Conservation (phyloP, 768 basidiomycete genomes). For the Tulasnella sp. region DNA sequence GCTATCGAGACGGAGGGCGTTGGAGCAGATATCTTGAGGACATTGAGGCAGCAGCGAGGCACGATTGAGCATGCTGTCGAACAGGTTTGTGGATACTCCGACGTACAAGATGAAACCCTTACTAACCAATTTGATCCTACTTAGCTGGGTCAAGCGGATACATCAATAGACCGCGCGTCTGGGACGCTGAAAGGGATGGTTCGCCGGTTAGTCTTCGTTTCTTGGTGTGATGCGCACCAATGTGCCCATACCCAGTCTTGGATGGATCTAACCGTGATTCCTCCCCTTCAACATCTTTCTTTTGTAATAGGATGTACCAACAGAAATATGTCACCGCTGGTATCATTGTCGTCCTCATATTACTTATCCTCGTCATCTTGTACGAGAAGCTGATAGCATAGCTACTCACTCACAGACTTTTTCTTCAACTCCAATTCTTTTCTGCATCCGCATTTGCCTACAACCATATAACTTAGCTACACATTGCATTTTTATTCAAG, state of each 20-base stretch:
- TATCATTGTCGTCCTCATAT: slow-evolving; percentile 74
- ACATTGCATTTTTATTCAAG: too few species aligned
- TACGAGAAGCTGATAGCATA: slow-evolving; percentile 52
- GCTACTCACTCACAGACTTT: too few species aligned
- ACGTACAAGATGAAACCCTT: neutral
- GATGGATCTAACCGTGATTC: slow-evolving; percentile 1
- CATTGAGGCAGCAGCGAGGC: slow-evolving; percentile 78
- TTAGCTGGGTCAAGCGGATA: slow-evolving; percentile 78
- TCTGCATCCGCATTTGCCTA: too few species aligned
- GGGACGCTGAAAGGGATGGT: slow-evolving; percentile 94
- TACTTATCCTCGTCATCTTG: slow-evolving; percentile 71
- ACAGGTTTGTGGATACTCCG: neutral
- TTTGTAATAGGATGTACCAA: slow-evolving; percentile 80
- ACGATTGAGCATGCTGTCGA: slow-evolving; percentile 60
- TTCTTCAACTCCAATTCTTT: too few species aligned
- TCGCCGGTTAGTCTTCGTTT: slow-evolving; percentile 52
- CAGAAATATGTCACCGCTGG: slow-evolving; percentile 80
- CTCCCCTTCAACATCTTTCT: slow-evolving; percentile 19
- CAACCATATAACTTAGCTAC: too few species aligned
- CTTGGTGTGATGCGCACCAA: slow-evolving; percentile 1
- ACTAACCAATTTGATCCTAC: neutral
- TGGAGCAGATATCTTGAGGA: slow-evolving; percentile 83
- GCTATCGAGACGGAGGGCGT: slow-evolving; percentile 95
- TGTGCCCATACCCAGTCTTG: too few species aligned
- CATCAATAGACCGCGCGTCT: slow-evolving; percentile 81